Conservation (phyloP, 257 asterid species). For the Ophiorrhiza pumila region DNA sequence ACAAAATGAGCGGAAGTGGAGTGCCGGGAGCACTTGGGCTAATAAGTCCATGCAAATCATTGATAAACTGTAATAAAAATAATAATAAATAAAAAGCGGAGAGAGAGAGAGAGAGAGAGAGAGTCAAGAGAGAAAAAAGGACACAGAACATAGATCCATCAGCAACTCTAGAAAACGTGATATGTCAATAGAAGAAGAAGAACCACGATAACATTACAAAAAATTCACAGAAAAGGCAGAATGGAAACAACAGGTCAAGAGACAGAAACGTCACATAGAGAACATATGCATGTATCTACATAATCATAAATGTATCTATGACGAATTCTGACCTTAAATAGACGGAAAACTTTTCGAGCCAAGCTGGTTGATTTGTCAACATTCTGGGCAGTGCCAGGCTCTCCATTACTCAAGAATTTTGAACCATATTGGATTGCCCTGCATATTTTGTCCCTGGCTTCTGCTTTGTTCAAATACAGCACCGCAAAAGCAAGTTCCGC, state of each 20-base stretch:
- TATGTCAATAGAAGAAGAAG: background rate
- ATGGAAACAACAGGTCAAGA: background rate
- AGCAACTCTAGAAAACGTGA: background rate
- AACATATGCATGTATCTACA: background rate
- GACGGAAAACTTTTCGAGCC: conserved; percentile 96
- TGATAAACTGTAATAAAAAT: conserved; percentile 59
- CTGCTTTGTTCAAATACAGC: conserved; percentile 89
- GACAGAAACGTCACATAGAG: background rate
- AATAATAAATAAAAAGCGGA: no score
- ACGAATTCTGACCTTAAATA: conserved; percentile 65
- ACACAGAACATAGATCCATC: background rate
- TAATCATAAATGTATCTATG: background rate
- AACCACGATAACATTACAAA: background rate
- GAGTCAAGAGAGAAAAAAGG: conserved; percentile 17
- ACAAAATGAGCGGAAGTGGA: conserved; percentile 72
- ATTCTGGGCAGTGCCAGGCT: conserved; percentile 87
- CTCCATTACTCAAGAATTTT: conserved; percentile 86
- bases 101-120: background rate
- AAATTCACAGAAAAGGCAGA: background rate
- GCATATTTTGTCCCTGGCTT: conserved; percentile 98
- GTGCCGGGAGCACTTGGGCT: conserved; percentile 87
- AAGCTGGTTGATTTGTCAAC: conserved; percentile 90
- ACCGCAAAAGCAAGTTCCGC: conserved; percentile 92
- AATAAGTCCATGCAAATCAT: conserved; percentile 83
- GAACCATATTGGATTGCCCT: conserved; percentile 99